These are phyloP conservation scores for Globisporangium recalcitrans DNA, from an alignment of 352 stramenopile genomes.

Conservation along the genomic window DNA sequence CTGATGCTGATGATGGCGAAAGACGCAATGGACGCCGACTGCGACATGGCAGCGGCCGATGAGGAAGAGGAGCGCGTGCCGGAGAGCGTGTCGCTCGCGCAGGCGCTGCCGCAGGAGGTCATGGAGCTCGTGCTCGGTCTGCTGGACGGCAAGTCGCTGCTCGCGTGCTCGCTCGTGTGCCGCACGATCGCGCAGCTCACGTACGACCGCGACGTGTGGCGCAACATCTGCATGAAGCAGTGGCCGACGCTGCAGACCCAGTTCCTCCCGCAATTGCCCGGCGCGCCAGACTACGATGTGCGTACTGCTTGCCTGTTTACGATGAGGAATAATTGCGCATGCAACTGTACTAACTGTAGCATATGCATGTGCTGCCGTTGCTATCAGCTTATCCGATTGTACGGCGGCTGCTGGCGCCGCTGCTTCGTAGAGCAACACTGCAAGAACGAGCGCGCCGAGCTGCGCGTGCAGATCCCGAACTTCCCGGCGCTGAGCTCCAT, in stretches of 20 bases:
- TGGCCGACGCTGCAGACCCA: slow-evolving; percentile 60
- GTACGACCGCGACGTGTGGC: slow-evolving; percentile 60
- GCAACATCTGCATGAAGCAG: slow-evolving; percentile 46
- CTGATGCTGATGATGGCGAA: slow-evolving; percentile 12
- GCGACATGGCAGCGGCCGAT: slow-evolving; percentile 21
- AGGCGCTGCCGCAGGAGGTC: slow-evolving; percentile 49
- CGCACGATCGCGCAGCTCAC: slow-evolving; percentile 38
- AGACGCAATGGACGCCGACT: neutral
- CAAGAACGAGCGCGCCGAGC: slow-evolving; percentile 43
- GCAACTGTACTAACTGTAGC: neutral
- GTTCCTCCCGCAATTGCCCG: slow-evolving; percentile 59
- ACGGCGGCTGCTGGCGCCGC: slow-evolving; percentile 63
- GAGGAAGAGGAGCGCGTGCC: neutral
- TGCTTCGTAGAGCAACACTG: slow-evolving; percentile 57
- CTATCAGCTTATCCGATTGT: slow-evolving; percentile 60
- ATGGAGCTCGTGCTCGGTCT: slow-evolving; percentile 38
- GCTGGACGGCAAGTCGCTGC: slow-evolving; percentile 53
- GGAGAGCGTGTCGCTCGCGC: slow-evolving; percentile 23
- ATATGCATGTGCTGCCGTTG: neutral
- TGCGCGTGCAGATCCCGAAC: slow-evolving; percentile 47
- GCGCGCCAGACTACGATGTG: slow-evolving; percentile 75
- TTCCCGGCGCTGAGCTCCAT: slow-evolving; percentile 36
- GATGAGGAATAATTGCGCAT: neutral
- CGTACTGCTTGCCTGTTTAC: slow-evolving; percentile 11
- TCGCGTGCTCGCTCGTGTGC: slow-evolving; percentile 44